These are phyloP conservation scores for Pyrenula aspistea DNA, from an alignment of 495 filamentous ascomycete species.

Conservation along the genomic window DNA sequence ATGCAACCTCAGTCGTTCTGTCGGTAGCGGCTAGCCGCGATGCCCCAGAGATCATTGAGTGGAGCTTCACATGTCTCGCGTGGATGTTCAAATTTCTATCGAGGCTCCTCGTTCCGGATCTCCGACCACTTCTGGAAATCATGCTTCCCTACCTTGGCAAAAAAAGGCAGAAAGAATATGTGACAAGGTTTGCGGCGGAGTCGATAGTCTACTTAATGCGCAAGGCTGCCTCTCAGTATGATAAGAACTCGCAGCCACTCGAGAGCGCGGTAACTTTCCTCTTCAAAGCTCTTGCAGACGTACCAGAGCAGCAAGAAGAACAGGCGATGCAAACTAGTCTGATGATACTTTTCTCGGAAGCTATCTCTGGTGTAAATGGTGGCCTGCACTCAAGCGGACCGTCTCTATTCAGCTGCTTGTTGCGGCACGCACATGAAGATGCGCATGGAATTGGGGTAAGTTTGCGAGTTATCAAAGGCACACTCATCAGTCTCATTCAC, in stretches of 20 bases:
- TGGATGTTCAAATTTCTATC: constrained; percentile 97
- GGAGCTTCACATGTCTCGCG: constrained; percentile 89
- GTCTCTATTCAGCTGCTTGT: constrained; percentile 53
- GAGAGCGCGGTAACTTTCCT: constrained; percentile 55
- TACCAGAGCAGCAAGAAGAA: constrained; percentile 35
- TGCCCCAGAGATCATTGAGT: constrained; percentile 77
- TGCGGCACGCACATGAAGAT: constrained; percentile 36
- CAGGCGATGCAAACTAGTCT: constrained; percentile 65
- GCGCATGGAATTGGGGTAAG: constrained; percentile 34
- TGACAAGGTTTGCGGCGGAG: constrained; percentile 85
- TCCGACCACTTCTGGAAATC: constrained; percentile 69
- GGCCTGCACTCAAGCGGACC: constrained; percentile 70
- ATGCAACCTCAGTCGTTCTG: constrained; percentile 54
- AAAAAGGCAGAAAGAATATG: constrained; percentile 66
- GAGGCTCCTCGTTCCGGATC: constrained; percentile 68
- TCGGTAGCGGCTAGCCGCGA: constrained; percentile 49
- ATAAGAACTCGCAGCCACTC: constrained; percentile 57
- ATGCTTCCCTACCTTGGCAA: constrained; percentile 81
- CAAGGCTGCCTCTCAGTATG: constrained; percentile 66
- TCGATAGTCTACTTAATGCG: constrained; percentile 86
- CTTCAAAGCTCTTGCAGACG: constrained; percentile 49
- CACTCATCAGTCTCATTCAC: constrained; percentile 70
- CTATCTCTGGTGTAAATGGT: constrained; percentile 70
- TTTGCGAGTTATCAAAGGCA: constrained; percentile 57
- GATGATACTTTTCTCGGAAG: constrained; percentile 81